phyloP scores from a whole-genome alignment of 2,329 filamentous ascomycete genomes.

The Ilyonectria mors-panacis region DNA sequence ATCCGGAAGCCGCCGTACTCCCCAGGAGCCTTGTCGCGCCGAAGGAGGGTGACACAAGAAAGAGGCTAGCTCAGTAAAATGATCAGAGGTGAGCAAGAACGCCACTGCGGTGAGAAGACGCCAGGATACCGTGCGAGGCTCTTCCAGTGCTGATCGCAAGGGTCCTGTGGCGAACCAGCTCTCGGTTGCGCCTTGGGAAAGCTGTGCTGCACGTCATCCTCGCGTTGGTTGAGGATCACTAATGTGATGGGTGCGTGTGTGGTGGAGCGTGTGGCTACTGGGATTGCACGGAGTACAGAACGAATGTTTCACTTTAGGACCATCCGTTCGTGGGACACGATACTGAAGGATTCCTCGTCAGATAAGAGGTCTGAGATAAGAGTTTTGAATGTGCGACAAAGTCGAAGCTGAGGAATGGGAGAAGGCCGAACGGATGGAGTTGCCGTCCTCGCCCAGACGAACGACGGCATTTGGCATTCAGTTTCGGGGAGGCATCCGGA shows the following conservation, averaged over 20 bases:
- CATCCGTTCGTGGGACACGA: neutral
- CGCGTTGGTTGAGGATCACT: conserved; percentile 22
- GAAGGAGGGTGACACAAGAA: conserved; percentile 1
- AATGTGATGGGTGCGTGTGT: conserved; percentile 15
- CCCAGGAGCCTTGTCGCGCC: conserved; percentile 17
- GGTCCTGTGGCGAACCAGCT: conserved; percentile 3
- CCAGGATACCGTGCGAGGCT: neutral
- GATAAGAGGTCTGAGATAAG: neutral
- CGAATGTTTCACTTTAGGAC: conserved; percentile 23
- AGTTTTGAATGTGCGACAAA: neutral
- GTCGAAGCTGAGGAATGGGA: neutral
- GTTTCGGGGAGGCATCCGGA: neutral
- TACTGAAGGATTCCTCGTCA: neutral
- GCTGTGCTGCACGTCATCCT: conserved; percentile 32
- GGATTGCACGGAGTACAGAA: neutral
- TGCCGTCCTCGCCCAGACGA: neutral
- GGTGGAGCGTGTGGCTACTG: conserved; percentile 17
- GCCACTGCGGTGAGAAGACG: conserved; percentile 19
- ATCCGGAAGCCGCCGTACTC: conserved; percentile 19
- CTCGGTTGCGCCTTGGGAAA: conserved; percentile 16
- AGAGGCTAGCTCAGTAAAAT: conserved; percentile 11
- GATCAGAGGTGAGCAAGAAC: conserved; percentile 6
- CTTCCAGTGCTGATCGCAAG: conserved; percentile 3
- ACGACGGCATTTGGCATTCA: neutral
- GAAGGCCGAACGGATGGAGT: neutral